Evolutionary conservation across 306 rosid genomes (phyloP).

Genomic region (Pyrus pyrifolia): DNA sequence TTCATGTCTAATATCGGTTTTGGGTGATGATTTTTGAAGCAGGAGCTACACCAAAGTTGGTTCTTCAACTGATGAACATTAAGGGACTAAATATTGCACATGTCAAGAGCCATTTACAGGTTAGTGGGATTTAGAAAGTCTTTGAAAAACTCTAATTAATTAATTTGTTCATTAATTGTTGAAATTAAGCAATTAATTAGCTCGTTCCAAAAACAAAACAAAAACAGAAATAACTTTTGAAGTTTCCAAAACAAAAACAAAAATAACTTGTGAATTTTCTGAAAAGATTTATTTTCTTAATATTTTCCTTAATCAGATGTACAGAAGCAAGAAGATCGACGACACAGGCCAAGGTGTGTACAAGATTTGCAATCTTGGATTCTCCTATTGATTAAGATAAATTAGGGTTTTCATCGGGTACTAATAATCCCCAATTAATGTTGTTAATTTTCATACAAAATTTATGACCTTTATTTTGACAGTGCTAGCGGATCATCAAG

Average conservation of each 20-base stretch:
- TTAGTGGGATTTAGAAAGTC: neutral
- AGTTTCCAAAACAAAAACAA: neutral
- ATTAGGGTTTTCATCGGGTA: constrained; percentile 17
- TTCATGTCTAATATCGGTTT: neutral
- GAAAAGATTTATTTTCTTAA: neutral
- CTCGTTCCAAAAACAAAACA: neutral
- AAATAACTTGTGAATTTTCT: neutral
- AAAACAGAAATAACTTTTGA: too few species aligned
- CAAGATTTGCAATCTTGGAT: neutral
- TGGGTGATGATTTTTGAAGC: constrained; percentile 15
- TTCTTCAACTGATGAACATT: constrained; percentile 93
- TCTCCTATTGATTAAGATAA: neutral
- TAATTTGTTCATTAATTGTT: neutral
- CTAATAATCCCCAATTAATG: neutral
- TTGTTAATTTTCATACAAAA: neutral
- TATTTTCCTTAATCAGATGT: constrained; percentile 47
- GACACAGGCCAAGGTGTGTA: constrained; percentile 65
- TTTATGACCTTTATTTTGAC: constrained; percentile 15
- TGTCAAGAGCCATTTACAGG: constrained; percentile 99
- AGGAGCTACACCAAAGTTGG: constrained; percentile 98
- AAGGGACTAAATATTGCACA: constrained; percentile 88
- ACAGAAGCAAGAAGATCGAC: constrained; percentile 74
- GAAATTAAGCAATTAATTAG: neutral
- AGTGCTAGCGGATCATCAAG: constrained; percentile 50
- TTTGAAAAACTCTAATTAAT: neutral